phyloP scores from a whole-genome alignment of 2,329 filamentous ascomycete species.

The Diaporthe humulicola region DNA sequence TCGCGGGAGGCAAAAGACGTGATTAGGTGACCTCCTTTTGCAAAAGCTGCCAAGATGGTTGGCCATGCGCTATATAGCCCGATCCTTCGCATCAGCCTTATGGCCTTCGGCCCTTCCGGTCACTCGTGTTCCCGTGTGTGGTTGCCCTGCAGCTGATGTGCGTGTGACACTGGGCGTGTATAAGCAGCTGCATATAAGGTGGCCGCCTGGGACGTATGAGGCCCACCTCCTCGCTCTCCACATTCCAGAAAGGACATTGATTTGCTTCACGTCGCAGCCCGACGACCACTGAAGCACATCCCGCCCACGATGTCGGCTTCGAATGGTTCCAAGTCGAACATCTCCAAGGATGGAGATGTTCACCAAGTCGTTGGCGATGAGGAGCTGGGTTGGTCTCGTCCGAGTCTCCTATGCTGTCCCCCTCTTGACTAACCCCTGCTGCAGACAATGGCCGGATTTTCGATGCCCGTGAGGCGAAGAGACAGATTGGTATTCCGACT shows the following conservation, averaged over 20 bases:
- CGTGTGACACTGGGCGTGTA: neutral
- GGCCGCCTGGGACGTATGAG: slow-evolving; percentile 10
- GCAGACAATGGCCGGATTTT: neutral
- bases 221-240: slow-evolving; percentile 5
- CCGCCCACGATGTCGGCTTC: slow-evolving; percentile 2
- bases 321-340: slow-evolving; percentile 9
- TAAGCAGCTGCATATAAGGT: slow-evolving; percentile 23
- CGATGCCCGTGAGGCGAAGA: slow-evolving; percentile 57
- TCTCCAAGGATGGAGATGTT: slow-evolving; percentile 20
- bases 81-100: slow-evolving; percentile 12
- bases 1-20: slow-evolving; percentile 21
- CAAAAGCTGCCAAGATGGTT: slow-evolving; percentile 26
- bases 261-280: neutral
- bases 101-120: neutral
- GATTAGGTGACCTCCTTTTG: slow-evolving; percentile 14
- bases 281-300: neutral
- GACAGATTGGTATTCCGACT: slow-evolving; percentile 67
- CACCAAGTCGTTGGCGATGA: neutral
- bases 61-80: slow-evolving; percentile 13
- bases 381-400: neutral
- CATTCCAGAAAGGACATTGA: neutral
- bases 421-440: neutral
- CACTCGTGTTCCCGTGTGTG: slow-evolving; percentile 2
- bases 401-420: neutral
- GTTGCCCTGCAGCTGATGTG: neutral